Conservation (phyloP, 176 grass and related monocot species). For the Oryza rufipogon region DNA sequence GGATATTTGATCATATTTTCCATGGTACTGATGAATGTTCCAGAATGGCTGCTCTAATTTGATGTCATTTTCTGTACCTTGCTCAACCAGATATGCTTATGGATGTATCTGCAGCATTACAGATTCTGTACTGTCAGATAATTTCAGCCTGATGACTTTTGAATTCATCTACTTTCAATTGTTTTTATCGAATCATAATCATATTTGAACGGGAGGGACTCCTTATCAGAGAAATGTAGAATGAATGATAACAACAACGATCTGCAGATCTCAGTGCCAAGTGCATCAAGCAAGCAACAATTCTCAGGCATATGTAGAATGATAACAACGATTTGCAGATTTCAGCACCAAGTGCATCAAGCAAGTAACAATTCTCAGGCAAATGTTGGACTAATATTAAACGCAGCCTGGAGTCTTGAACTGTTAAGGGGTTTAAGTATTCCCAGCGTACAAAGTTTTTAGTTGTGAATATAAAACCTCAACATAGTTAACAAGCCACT, state of each 20-base stretch:
- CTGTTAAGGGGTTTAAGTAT: not conserved
- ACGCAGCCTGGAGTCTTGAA: not conserved
- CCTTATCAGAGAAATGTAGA: not conserved
- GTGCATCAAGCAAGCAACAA: not conserved
- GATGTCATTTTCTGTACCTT: not conserved
- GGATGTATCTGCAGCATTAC: not conserved
- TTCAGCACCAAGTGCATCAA: not conserved
- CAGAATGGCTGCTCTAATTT: not conserved
- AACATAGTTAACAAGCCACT: not conserved
- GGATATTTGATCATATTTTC: slow-evolving; percentile 30
- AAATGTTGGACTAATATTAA: not conserved
- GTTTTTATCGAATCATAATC: not conserved
- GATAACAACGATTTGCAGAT: not conserved
- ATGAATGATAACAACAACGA: not conserved
- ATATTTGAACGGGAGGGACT: not conserved
- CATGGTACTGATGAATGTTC: not conserved
- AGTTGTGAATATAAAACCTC: not conserved
- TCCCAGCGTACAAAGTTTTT: not conserved
- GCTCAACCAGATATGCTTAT: not conserved
- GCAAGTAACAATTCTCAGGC: not conserved
- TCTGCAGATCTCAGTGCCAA: not conserved
- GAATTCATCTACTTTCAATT: not conserved
- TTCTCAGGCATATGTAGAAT: not conserved
- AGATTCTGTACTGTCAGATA: not conserved
- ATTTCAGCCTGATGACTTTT: not conserved